These are phyloP conservation scores for Quercus robur DNA, from an alignment of 306 rosid species.

Conservation along the genomic window DNA sequence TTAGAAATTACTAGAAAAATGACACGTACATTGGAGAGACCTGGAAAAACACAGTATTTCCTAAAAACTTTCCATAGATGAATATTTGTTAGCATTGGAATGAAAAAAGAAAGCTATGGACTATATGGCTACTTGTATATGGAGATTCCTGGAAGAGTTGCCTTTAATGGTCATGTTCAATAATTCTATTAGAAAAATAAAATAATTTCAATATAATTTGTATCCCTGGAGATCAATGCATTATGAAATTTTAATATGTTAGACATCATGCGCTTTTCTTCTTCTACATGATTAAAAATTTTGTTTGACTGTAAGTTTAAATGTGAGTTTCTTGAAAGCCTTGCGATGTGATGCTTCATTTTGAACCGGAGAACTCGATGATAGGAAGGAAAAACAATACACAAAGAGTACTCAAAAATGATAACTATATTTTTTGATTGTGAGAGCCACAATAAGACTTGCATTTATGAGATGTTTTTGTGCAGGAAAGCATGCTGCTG, in stretches of 20 bases:
- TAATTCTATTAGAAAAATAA: neutral
- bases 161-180: neutral
- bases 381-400: neutral
- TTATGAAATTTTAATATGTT: neutral
- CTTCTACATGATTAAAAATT: neutral
- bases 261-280: neutral
- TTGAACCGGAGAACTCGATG: neutral
- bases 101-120: neutral
- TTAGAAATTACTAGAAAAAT: neutral
- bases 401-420: neutral
- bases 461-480: slow-evolving; percentile 24
- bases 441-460: slow-evolving; percentile 1
- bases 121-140: neutral
- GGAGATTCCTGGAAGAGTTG: neutral
- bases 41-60: neutral
- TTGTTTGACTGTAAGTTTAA: neutral
- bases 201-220: neutral
- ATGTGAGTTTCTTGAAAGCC: neutral
- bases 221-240: neutral
- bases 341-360: neutral
- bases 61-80: neutral
- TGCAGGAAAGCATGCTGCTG: slow-evolving; percentile 34
- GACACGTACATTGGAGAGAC: neutral
- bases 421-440: neutral
- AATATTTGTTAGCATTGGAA: neutral